These are phyloP conservation scores for Xylaria sp. DNA, from an alignment of 2,329 filamentous ascomycete species.

Conservation along the genomic window DNA sequence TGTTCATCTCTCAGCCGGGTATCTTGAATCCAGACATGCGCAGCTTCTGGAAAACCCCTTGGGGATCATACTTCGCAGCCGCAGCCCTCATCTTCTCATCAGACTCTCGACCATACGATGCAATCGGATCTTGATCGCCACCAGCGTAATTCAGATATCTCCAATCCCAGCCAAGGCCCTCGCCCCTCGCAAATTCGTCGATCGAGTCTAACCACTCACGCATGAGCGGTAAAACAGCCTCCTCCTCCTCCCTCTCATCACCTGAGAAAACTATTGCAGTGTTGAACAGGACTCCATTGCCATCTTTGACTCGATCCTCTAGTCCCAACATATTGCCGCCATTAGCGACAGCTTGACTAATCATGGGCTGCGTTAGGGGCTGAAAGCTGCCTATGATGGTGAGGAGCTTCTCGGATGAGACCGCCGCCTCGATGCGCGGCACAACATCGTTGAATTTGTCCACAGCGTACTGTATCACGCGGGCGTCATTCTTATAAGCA, in stretches of 20 bases:
- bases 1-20: conserved; percentile 12
- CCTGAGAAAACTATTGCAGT: conserved; percentile 55
- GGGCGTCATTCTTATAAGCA: conserved; percentile 45
- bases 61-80: conserved; percentile 33
- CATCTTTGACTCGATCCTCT: conserved; percentile 51
- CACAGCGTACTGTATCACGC: conserved; percentile 50
- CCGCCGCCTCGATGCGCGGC: conserved; percentile 45
- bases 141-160: conserved; percentile 33
- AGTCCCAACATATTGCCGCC: conserved; percentile 52
- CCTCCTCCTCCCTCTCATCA: conserved; percentile 50
- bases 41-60: conserved; percentile 33
- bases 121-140: conserved; percentile 26
- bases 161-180: conserved; percentile 20
- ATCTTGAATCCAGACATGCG: conserved; percentile 34
- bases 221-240: conserved; percentile 50
- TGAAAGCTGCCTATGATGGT: conserved; percentile 50
- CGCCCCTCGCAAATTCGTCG: conserved; percentile 27
- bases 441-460: conserved; percentile 47
- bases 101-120: conserved; percentile 28
- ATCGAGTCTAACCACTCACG: conserved; percentile 38
- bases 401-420: conserved; percentile 43
- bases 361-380: conserved; percentile 48
- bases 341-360: conserved; percentile 39
- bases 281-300: conserved; percentile 53
- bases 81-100: conserved; percentile 17